Evolutionary conservation across 2,329 filamentous ascomycete species (phyloP), one percentile per base, ranked within the genome.

Genomic region (Sarocladiaceae sp.): DNA sequence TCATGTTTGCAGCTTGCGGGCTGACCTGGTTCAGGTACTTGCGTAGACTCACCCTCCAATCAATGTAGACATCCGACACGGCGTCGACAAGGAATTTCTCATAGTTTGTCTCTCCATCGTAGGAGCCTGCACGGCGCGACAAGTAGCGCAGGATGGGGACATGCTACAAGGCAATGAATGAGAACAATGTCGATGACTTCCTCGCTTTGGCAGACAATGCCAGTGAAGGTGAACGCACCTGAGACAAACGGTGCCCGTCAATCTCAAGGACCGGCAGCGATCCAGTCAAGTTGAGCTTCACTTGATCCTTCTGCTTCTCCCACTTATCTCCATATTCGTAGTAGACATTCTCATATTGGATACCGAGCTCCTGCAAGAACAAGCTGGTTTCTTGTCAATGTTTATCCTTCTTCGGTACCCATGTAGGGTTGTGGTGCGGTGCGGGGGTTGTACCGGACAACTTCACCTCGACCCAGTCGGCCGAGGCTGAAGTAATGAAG

Each of bases 61-160:
- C 64, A 6, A 61, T 55, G 23, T 67, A 67, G 10, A 66, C 47
- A 24, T 67, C 64, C 1, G 63, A 46, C 1, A 66, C 61, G 2
- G 57, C 53, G 46, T 67, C 64, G 0, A 66, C 56, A 2, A 59
- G 15, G 31, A 60, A 66, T 45, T 65, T 66, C 18, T 67, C 64
- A 3, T 52, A 48, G 32, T 51, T 64, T 2, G 62, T 61, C 2
- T 57, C 53, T 7, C 64, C 64, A 15, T 67, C 64, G 18, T 67
- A 67, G 3, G 37, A 42, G 9, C 57, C 59, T 1, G 64, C 53
- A 1, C 65, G 59, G 2, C 62, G 55, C 1, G 64, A 45, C 1
- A 67, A 50, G 41, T 60, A 66, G n/a, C 64, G 57, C 5, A 67
- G 47, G 11, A 59, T 67, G 0, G 60, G 56, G 16, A 43, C 15